Evolutionary conservation across 108 stramenopile species (phyloP), one percentile per base, ranked within the genome.

Genomic region (Craspedostauros australis): DNA sequence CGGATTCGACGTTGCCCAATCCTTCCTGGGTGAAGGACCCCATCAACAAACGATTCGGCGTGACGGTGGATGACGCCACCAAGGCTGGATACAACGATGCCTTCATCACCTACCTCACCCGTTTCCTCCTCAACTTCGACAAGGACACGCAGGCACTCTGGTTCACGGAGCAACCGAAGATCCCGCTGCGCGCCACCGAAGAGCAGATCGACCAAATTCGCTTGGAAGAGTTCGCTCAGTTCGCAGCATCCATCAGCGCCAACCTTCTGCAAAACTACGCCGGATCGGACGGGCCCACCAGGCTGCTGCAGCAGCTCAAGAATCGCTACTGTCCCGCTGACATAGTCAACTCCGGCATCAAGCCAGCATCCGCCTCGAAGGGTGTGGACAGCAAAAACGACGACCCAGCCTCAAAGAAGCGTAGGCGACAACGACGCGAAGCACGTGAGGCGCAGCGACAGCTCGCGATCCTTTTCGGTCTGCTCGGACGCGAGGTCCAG

Each of bases 51-150:
- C 80, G 80, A 3, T 72, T 56, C 5, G 73, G 74, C n/a, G 51
- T 77, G 12, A 73, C 76, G 4, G 54, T 82, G 76, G 34, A 59
- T 69, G 76, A 85, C 50, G 75, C 80, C 12, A 80, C 81, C 61
- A 27, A 27, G 12, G 53, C 61, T 21, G 61, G 68, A 14, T 70
- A 70, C 62, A 62, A 62, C 32, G 41, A 64, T 12, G 36, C 14
- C 24, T 70, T 70, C 51, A 46, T 70, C 18, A 64, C 69, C 6
- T 70, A 70, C 34, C 40, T 70, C n/a, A 29, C 69, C 39, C 44
- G 69, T 22, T 62, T 70, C 45, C 62, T 70, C 19, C 27, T 70
- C 29, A 58, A 51, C 41, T 70, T 62, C 32, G 69, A 70, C 50
- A 55, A 46, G 5, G 19, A 30, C 15, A 50, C 57, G 37, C 62